phyloP scores from a whole-genome alignment of 345 rosid species.

The Clausena lansium region DNA sequence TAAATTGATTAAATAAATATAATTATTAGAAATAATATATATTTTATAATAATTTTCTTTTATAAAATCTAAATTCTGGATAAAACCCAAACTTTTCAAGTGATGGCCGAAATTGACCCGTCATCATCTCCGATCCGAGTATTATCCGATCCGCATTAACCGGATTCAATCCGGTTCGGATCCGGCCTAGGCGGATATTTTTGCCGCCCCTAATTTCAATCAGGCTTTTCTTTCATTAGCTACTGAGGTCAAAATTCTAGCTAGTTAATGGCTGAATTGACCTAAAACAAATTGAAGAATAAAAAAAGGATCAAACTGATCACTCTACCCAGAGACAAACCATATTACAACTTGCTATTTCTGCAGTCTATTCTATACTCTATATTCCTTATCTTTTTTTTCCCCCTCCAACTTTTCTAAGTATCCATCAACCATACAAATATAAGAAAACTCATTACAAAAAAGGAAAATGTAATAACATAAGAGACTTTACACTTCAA shows the following conservation, averaged over 20 bases:
- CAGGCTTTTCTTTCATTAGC: not conserved
- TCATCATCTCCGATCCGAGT: too few relatives aligned
- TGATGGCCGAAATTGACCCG: too few relatives aligned
- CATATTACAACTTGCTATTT: conserved; percentile 19
- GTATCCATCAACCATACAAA: conserved; percentile 20
- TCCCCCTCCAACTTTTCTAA: not conserved
- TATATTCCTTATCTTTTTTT: not conserved
- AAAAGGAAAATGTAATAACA: not conserved
- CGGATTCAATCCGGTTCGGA: too few relatives aligned
- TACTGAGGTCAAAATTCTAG: not conserved
- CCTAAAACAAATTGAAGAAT: not conserved
- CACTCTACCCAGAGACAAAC: not conserved
- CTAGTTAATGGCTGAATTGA: conserved; percentile 21
- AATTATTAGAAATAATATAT: too few relatives aligned
- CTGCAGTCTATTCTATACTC: conserved; percentile 1
- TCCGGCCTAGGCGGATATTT: too few relatives aligned
- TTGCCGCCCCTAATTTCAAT: too few relatives aligned
- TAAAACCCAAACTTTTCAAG: too few relatives aligned
- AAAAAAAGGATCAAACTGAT: conserved; percentile 4
- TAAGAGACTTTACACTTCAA: conserved; percentile 38
- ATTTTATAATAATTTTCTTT: too few relatives aligned
- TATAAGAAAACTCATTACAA: not conserved
- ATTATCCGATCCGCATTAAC: too few relatives aligned
- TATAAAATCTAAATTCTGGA: too few relatives aligned
- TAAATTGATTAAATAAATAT: too few relatives aligned